Conservation (phyloP, 1,284 basidiomycete genomes). For the Apiotrichum sp. region DNA sequence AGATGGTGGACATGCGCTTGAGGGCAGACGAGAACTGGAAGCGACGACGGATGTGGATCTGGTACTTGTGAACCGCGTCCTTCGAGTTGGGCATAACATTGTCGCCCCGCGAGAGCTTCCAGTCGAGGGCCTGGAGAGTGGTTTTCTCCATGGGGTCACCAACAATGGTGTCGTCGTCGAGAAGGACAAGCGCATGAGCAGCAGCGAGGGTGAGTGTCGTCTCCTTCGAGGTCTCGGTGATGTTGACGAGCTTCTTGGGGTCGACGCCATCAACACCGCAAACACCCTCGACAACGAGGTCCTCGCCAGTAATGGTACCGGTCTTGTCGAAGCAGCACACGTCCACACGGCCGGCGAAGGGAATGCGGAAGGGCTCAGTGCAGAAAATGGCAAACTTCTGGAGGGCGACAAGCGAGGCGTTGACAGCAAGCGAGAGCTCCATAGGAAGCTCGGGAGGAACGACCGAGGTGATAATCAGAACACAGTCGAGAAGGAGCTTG, state of each 20-base stretch:
- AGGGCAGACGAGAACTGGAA: slow-evolving; percentile 95
- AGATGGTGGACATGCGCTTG: slow-evolving; percentile 91
- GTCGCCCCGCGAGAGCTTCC: slow-evolving; percentile 77
- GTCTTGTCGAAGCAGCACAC: slow-evolving; percentile 98
- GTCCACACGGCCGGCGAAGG: slow-evolving; percentile 84
- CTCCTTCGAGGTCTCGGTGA: slow-evolving; percentile 67
- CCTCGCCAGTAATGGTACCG: slow-evolving; percentile 90
- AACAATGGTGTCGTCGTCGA: slow-evolving; percentile 83
- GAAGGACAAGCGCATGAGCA: slow-evolving; percentile 87
- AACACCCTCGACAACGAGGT: slow-evolving; percentile 88
- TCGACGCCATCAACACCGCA: slow-evolving; percentile 66
- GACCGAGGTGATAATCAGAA: slow-evolving; percentile 90
- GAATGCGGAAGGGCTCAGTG: slow-evolving; percentile 94
- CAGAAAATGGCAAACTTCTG: slow-evolving; percentile 94
- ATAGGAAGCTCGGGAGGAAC: slow-evolving; percentile 93
- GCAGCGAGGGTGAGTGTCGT: slow-evolving; percentile 86
- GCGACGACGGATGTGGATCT: slow-evolving; percentile 71
- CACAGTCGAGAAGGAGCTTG: slow-evolving; percentile 84
- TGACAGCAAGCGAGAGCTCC: slow-evolving; percentile 91
- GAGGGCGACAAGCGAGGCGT: slow-evolving; percentile 84
- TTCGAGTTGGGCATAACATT: slow-evolving; percentile 57
- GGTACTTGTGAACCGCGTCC: slow-evolving; percentile 56
- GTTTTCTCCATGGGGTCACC: slow-evolving; percentile 99
- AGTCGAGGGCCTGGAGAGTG: slow-evolving; percentile 83
- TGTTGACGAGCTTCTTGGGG: slow-evolving; percentile 63